Percentiles rank a stretch among this genome's conserved stretches.
Evolutionary conservation across 352 stramenopile species (phyloP).

Genomic region (Elongisporangium senticosum): DNA sequence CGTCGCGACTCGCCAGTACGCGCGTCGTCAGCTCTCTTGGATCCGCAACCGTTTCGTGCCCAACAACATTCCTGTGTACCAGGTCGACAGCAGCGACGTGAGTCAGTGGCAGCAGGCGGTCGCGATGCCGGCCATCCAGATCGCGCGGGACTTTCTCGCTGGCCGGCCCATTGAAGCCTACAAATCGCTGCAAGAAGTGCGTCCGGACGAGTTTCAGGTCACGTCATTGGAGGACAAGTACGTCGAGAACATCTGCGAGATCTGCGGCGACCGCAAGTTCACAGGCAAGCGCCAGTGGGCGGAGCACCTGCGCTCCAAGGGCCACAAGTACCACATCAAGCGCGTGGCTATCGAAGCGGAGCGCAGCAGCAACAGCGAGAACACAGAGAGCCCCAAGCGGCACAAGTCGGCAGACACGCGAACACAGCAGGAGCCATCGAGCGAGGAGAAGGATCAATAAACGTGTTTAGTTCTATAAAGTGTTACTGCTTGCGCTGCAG

Average conservation of each 20-base stretch:
- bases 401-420: slow-evolving; percentile 12
- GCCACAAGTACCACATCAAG: slow-evolving; percentile 78
- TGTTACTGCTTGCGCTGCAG: slow-evolving; percentile 36
- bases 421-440: slow-evolving; percentile 12
- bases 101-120: slow-evolving; percentile 49
- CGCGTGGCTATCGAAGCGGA: slow-evolving; percentile 15
- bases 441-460: not conserved
- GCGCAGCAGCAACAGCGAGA: slow-evolving; percentile 31
- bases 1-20: slow-evolving; percentile 78
- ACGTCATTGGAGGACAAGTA: slow-evolving; percentile 55
- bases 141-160: slow-evolving; percentile 53
- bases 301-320: slow-evolving; percentile 72
- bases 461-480: slow-evolving; percentile 19
- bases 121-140: slow-evolving; percentile 49
- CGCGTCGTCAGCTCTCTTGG: slow-evolving; percentile 81
- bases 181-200: slow-evolving; percentile 39
- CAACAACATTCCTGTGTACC: slow-evolving; percentile 81
- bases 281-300: slow-evolving; percentile 64
- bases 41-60: slow-evolving; percentile 85
- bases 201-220: slow-evolving; percentile 32
- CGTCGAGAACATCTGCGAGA: slow-evolving; percentile 44
- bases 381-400: slow-evolving; percentile 1
- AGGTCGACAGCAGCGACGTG: slow-evolving; percentile 79
- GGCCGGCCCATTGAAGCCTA: slow-evolving; percentile 20
- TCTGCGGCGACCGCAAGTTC: slow-evolving; percentile 64